Conservation (phyloP, 108 stramenopile genomes). For the Asterionellopsis glacialis region DNA sequence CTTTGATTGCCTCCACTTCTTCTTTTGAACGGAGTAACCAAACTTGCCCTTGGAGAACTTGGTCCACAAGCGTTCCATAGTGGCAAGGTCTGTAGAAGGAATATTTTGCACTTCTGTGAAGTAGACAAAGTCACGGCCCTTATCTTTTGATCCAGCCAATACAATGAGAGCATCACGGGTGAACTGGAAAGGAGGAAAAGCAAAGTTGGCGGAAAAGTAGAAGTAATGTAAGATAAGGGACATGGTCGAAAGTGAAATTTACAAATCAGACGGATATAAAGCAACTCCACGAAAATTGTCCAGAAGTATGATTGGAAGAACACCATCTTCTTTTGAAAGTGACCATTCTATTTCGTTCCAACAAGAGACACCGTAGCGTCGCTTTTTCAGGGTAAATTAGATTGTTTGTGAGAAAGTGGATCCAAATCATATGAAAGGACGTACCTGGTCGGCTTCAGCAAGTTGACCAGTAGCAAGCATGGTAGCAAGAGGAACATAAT, state of each 20-base stretch:
- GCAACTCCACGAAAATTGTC: no score
- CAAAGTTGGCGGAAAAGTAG: background rate
- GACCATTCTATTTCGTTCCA: no score
- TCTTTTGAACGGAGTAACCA: constrained; percentile 94
- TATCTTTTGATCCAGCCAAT: constrained; percentile 82
- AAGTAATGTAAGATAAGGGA: background rate
- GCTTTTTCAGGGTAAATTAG: no score
- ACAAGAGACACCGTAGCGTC: no score
- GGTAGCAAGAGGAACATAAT: constrained; percentile 88
- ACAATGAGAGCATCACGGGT: constrained; percentile 93
- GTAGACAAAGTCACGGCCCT: constrained; percentile 93
- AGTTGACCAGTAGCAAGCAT: constrained; percentile 87
- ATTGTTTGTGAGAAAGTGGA: no score
- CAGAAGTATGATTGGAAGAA: background rate
- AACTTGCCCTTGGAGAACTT: constrained; percentile 93
- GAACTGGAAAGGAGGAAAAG: constrained; percentile 40
- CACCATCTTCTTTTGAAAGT: no score
- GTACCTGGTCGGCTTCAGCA: constrained; percentile 87
- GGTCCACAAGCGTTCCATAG: constrained; percentile 93
- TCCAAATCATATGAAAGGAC: background rate
- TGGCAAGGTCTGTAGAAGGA: constrained; percentile 86
- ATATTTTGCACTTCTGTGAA: constrained; percentile 95
- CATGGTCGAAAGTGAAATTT: no score
- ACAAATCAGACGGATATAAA: no score
- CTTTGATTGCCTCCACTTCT: constrained; percentile 81